Base-by-base conservation (phyloP, 164 flowering plant genomes). In the Chimonanthus salicifolius region DNA sequence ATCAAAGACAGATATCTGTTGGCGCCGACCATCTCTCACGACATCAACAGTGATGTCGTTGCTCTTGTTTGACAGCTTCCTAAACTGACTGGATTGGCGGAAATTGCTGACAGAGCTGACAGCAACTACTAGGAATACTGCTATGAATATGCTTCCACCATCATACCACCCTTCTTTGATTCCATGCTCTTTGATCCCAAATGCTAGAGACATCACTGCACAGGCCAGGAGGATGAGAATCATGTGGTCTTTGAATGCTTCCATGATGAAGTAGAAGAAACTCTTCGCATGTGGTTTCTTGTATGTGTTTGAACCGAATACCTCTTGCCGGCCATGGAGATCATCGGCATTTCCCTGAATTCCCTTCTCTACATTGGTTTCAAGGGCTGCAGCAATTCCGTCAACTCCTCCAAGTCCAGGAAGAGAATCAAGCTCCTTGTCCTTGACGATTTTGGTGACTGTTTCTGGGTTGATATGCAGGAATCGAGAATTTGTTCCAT, bases 221-320 rank as follows among this genome's bases (percentile, higher is more conserved):
- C 83, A 85, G 0, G 21, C 83, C 71, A 87, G 15, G 3, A 85
- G 85, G 4, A 88, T 84, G 49, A 85, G 62, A 50, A 88, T 83
- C 5, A 78, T 83, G 0, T 74, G 72, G 65, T 88, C 90, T 51
- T 83, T 84, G 20, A 83, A 74, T n/a, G 87, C 87, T 67, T 86
- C 87, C 9, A 50, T 7, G 9, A 83, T 71, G 50, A 87, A 87
- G 49, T 74, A 50, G 33, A 81, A 69, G 66, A 86, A 78, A 4
- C 84, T 64, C 58, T 76, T 87, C 3, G 78, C 4, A 4, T 79
- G 83, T 2, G 77, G 82, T 76, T 78, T 87, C 2, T 18, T n/a
- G 48, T 80, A 83, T n/a, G 70, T 78, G 21, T 90, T 90, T 0
- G 88, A 74, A 16, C 94, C 92, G 68, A 80, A 88, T 16, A 7